These are phyloP conservation scores for Cucurbita ficifolia DNA, from an alignment of 306 rosid genomes.

Conservation along the genomic window DNA sequence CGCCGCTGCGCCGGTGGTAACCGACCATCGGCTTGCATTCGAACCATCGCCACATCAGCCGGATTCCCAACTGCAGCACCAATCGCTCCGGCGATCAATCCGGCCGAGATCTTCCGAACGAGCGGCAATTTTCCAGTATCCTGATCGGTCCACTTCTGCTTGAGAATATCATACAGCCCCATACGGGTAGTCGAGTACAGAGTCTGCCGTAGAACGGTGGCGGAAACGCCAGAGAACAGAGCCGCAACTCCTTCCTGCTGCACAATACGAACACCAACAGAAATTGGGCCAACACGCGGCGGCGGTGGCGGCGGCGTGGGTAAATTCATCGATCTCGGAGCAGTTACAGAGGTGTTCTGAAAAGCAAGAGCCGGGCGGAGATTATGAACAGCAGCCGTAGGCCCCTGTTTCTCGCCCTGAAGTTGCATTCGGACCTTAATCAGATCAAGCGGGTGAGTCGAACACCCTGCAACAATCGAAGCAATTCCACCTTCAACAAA, in stretches of 20 bases:
- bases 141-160: constrained; percentile 50
- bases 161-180: constrained; percentile 9
- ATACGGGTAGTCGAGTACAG: constrained; percentile 1
- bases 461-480: neutral
- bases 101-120: constrained; percentile 33
- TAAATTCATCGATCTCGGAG: neutral
- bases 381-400: neutral
- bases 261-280: neutral
- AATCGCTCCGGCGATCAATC: constrained; percentile 51
- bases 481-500: constrained; percentile 7
- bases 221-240: constrained; percentile 4
- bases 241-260: neutral
- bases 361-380: constrained; percentile 1
- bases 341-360: neutral
- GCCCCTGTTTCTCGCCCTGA: neutral
- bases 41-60: constrained; percentile 84
- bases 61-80: constrained; percentile 84
- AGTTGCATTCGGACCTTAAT: constrained; percentile 4
- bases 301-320: neutral
- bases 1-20: constrained; percentile 7
- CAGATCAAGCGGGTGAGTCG: constrained; percentile 1
- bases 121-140: constrained; percentile 26
- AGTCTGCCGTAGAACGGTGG: constrained; percentile 1
- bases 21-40: constrained; percentile 88
- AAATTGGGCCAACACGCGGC: neutral